Conservation (phyloP, 148 eudicot genomes). For the Tetragonia tetragonoides region DNA sequence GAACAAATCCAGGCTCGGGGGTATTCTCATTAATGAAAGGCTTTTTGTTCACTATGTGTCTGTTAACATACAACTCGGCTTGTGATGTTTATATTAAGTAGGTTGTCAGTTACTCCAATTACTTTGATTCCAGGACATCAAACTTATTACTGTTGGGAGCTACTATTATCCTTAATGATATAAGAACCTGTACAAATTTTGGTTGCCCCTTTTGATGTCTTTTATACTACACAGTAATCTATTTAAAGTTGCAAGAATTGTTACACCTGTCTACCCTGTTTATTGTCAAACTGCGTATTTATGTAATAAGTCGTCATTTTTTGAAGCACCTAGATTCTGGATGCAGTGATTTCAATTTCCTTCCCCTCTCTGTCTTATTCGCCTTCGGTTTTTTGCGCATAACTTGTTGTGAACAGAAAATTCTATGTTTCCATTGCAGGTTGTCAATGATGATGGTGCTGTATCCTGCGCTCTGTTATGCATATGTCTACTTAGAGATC, state of each 20-base stretch:
- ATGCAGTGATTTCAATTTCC: neutral
- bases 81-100: neutral
- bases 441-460: slow-evolving; percentile 96
- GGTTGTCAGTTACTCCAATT: neutral
- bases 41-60: neutral
- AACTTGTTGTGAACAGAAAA: neutral
- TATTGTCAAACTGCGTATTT: too few species aligned
- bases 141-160: neutral
- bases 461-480: slow-evolving; percentile 61
- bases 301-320: neutral
- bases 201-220: neutral
- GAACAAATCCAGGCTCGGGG: neutral
- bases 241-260: too few species aligned
- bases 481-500: neutral
- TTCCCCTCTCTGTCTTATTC: neutral
- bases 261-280: too few species aligned
- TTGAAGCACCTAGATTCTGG: neutral
- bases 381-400: slow-evolving; percentile 3
- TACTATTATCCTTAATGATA: neutral
- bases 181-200: neutral
- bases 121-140: neutral
- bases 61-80: neutral
- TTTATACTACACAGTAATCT: neutral
- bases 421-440: slow-evolving; percentile 53
- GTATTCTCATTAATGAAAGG: neutral